Evolutionary conservation across 176 grass and related monocot genomes (phyloP), one percentile per base, ranked within the genome.

Genomic region (Paspalum notatum): DNA sequence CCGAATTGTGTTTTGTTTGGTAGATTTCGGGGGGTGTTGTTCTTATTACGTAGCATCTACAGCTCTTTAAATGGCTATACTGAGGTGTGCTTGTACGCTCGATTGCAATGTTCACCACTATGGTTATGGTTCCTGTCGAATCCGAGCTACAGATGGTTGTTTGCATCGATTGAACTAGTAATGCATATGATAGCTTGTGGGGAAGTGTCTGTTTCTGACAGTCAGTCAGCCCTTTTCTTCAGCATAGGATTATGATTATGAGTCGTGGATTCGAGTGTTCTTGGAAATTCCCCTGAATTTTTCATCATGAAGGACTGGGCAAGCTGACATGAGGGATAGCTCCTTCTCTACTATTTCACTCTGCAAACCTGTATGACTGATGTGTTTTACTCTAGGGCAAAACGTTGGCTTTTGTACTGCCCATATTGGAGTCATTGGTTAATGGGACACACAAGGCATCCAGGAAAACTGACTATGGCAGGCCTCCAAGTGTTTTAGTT

Each of bases 401-500:
- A 91, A 99, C 97, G 0, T 88, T 99, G 84, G 93, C 97, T 80
- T 99, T 99, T 88, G 93, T 99, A 48, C 67, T 99, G 26, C 97
- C 97, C 65, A 91, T 99, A 80, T 68, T 99, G 79, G 97, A 99
- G 76, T 96, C 97, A 7, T 88, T 99, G 51, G 89, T 90, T 52
- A 96, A 91, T 66, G 97, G 93, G 13, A 20, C 65, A 68, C 85
- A 93, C 26, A 96, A 99, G 78, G 76, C 85, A 76, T 84, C 86
- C 27, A 85, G 83, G 52, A 90, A 53, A 32, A 86, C 80, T 48
- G 93, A 84, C 55, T 66, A 91, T 65, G 90, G 96, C 63, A 90
- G 93, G 72, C 46, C 80, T 59, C 97, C 93, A 7, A 99, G 85
- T 83, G 90, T 96, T 75, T 22, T 99, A 40, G 89, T 96, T 83